These are phyloP conservation scores for Fomitopsis palustris DNA, from an alignment of 1,284 basidiomycete genomes.

Conservation along the genomic window DNA sequence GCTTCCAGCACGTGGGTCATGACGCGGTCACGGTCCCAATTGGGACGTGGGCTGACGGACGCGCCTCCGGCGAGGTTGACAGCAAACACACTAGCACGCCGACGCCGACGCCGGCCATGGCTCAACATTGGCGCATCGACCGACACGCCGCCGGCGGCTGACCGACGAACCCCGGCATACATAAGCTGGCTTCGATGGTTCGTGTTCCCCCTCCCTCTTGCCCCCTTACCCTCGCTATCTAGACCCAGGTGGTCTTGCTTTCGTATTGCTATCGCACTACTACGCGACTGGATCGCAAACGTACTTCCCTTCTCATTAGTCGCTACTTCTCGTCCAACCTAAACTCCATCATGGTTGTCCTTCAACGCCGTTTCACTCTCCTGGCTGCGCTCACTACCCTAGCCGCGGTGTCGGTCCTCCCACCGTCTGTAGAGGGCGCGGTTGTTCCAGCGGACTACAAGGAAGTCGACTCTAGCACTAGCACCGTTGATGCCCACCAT, in stretches of 20 bases:
- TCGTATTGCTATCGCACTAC: slow-evolving; percentile 24
- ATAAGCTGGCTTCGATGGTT: neutral
- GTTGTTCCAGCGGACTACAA: slow-evolving; percentile 30
- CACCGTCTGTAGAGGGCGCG: slow-evolving; percentile 32
- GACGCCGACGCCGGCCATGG: neutral
- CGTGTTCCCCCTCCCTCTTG: slow-evolving; percentile 14
- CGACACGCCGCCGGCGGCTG: neutral
- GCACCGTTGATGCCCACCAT: slow-evolving; percentile 10
- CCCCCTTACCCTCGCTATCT: slow-evolving; percentile 14
- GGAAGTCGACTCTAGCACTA: neutral
- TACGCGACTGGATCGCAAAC: slow-evolving; percentile 19
- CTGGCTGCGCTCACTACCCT: slow-evolving; percentile 41
- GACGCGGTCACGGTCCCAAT: neutral
- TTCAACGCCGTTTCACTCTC: slow-evolving; percentile 42
- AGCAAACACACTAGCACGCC: neutral
- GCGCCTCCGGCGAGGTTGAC: slow-evolving; percentile 1
- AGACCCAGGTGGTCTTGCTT: slow-evolving; percentile 30
- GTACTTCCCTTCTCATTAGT: too few species aligned
- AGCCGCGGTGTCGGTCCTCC: slow-evolving; percentile 35
- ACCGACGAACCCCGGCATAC: neutral
- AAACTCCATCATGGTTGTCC: slow-evolving; percentile 39
- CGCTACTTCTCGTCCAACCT: slow-evolving; percentile 1
- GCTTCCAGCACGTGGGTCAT: neutral
- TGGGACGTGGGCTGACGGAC: neutral
- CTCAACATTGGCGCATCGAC: neutral